Evolutionary conservation across 345 rosid species (phyloP).

Genomic region (Euclidium syriacum): DNA sequence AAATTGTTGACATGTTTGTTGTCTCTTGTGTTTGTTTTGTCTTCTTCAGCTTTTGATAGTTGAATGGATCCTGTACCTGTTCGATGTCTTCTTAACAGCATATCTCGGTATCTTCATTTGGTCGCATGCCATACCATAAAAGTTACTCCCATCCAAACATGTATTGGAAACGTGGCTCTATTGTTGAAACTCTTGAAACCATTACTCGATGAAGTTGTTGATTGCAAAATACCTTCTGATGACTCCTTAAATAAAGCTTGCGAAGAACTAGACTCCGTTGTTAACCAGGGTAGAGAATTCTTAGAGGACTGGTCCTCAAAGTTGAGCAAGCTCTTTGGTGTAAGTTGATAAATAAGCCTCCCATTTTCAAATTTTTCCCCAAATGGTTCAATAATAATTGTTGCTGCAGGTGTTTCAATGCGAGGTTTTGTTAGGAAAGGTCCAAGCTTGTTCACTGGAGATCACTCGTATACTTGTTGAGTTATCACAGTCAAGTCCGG

Average conservation of each 20-base stretch:
- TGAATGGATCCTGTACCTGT: slow-evolving; percentile 59
- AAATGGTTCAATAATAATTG: not conserved
- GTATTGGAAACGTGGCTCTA: slow-evolving; percentile 45
- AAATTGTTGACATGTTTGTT: not conserved
- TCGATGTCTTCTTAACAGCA: slow-evolving; percentile 72
- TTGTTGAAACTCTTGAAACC: slow-evolving; percentile 73
- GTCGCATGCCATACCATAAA: slow-evolving; percentile 71
- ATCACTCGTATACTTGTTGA: slow-evolving; percentile 46
- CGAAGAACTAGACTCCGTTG: slow-evolving; percentile 64
- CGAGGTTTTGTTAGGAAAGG: slow-evolving; percentile 48
- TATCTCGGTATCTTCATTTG: slow-evolving; percentile 78
- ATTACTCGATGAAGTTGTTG: slow-evolving; percentile 70
- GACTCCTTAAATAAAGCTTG: slow-evolving; percentile 51
- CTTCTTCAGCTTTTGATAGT: not conserved
- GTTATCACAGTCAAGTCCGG: slow-evolving; percentile 43
- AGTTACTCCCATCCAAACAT: slow-evolving; percentile 46
- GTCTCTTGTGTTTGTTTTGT: not conserved
- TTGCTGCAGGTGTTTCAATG: slow-evolving; percentile 56
- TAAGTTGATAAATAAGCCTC: slow-evolving; percentile 34
- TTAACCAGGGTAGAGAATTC: slow-evolving; percentile 73
- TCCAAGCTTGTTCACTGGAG: slow-evolving; percentile 57
- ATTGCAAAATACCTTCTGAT: slow-evolving; percentile 45
- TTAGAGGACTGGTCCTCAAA: slow-evolving; percentile 71
- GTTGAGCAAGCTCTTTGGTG: slow-evolving; percentile 75
- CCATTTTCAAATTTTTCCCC: not conserved